A percentile compares a stretch with the other conserved stretches of the same genome.
Conservation (phyloP, 2,329 filamentous ascomycete species). For the Trichoderma sp. region DNA sequence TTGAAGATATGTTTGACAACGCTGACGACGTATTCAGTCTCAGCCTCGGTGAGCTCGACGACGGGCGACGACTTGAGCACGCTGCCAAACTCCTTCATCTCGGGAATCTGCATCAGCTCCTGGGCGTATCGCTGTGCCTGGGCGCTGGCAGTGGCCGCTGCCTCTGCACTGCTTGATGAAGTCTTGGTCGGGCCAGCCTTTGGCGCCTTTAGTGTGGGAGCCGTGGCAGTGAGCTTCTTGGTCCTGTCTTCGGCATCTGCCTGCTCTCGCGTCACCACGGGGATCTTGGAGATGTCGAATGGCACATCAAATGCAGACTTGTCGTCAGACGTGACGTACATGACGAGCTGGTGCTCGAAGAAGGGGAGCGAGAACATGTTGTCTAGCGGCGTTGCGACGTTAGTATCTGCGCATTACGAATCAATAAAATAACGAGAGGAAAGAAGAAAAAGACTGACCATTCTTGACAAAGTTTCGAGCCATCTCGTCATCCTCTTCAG, state of each 20-base stretch:
- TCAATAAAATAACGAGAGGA: constrained; percentile 6
- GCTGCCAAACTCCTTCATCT: constrained; percentile 84
- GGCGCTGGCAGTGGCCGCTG: constrained; percentile 73
- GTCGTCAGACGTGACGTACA: constrained; percentile 94
- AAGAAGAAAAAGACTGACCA: constrained; percentile 52
- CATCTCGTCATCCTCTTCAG: constrained; percentile 85
- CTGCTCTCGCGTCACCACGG: constrained; percentile 92
- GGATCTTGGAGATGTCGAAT: constrained; percentile 89
- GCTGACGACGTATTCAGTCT: constrained; percentile 94
- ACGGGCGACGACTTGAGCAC: constrained; percentile 88
- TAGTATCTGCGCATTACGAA: constrained; percentile 16
- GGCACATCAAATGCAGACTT: constrained; percentile 80
- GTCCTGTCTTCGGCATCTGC: constrained; percentile 94
- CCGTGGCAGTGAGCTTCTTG: constrained; percentile 93
- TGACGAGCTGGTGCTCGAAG: constrained; percentile 94
- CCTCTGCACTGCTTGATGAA: constrained; percentile 68
- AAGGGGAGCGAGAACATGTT: constrained; percentile 93
- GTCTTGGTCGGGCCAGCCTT: constrained; percentile 76
- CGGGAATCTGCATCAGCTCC: constrained; percentile 84
- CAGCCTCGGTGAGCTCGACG: constrained; percentile 91
- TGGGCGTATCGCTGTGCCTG: constrained; percentile 86
- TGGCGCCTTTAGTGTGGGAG: constrained; percentile 91
- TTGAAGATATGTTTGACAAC: constrained; percentile 98
- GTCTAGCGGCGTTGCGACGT: constrained; percentile 53
- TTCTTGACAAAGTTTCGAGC: constrained; percentile 91